Percentiles rank a stretch among this genome's conserved stretches.
Evolutionary conservation across 371 early-diverging fungal species (phyloP).

Genomic region (Chytridium lagenaria): DNA sequence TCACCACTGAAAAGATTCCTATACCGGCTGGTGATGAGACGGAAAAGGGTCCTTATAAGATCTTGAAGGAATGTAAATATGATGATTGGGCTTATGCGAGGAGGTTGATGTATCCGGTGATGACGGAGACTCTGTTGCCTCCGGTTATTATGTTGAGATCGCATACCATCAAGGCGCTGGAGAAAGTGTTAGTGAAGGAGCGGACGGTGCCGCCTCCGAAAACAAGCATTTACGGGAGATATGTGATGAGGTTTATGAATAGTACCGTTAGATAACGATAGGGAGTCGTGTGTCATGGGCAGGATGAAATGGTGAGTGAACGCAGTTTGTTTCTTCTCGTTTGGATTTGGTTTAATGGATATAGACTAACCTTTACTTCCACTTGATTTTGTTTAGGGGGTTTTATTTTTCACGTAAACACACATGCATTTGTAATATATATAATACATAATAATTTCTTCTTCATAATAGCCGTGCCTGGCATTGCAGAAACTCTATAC

Average conservation of each 20-base stretch:
- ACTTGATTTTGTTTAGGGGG: no score
- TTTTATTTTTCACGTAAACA: no score
- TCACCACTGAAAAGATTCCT: background rate
- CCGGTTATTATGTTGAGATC: background rate
- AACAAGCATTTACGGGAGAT: background rate
- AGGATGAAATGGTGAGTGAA: no score
- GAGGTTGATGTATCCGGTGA: background rate
- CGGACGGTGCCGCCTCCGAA: background rate
- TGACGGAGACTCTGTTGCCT: background rate
- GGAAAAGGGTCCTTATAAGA: background rate
- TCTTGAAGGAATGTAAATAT: slow-evolving; percentile 1
- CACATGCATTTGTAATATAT: no score
- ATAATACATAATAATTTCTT: no score
- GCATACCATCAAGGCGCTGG: background rate
- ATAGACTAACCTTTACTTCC: no score
- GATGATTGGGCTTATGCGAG: slow-evolving; percentile 8
- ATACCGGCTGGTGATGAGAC: background rate
- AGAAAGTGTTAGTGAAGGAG: background rate
- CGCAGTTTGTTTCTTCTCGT: no score
- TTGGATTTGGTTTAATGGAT: no score
- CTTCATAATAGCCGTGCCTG: no score
- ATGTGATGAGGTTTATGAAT: background rate
- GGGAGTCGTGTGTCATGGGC: no score
- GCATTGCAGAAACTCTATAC: no score
- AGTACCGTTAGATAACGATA: background rate